Evolutionary conservation across 2,329 filamentous ascomycete species (phyloP).

Genomic region (Fonsecaea monophora): DNA sequence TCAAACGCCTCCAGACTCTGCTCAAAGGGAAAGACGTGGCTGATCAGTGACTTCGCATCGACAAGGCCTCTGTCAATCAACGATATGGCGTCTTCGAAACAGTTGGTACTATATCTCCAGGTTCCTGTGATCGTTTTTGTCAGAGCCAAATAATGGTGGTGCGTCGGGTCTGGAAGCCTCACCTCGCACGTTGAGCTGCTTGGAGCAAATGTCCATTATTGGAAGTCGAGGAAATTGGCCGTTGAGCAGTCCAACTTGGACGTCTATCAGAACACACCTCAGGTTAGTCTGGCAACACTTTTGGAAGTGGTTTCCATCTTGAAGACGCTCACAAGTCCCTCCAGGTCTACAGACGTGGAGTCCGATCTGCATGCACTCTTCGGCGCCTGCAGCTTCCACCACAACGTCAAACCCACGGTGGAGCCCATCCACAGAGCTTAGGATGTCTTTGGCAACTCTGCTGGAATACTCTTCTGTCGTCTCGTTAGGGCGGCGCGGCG

Average conservation of each 20-base stretch:
- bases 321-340: constrained; percentile 6
- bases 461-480: constrained; percentile 1
- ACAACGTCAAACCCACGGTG: constrained; percentile 12
- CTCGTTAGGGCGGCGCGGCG: background rate
- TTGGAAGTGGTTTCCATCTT: background rate
- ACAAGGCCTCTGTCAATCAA: constrained; percentile 8
- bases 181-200: constrained; percentile 10
- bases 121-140: constrained; percentile 7
- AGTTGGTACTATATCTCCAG: constrained; percentile 13
- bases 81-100: constrained; percentile 20
- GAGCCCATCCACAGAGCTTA: constrained; percentile 6
- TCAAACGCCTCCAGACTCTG: constrained; percentile 13
- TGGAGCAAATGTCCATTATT: constrained; percentile 10
- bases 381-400: constrained; percentile 13
- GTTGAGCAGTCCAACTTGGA: constrained; percentile 9
- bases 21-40: constrained; percentile 6
- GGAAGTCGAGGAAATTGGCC: background rate
- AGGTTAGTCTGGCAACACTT: background rate
- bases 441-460: background rate
- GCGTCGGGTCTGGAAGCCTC: background rate
- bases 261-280: background rate
- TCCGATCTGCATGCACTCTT: constrained; percentile 12
- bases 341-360: background rate
- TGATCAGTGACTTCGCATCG: constrained; percentile 8
- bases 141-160: background rate